Conservation (phyloP, 1,284 basidiomycete genomes). For the Fomes fomentarius region DNA sequence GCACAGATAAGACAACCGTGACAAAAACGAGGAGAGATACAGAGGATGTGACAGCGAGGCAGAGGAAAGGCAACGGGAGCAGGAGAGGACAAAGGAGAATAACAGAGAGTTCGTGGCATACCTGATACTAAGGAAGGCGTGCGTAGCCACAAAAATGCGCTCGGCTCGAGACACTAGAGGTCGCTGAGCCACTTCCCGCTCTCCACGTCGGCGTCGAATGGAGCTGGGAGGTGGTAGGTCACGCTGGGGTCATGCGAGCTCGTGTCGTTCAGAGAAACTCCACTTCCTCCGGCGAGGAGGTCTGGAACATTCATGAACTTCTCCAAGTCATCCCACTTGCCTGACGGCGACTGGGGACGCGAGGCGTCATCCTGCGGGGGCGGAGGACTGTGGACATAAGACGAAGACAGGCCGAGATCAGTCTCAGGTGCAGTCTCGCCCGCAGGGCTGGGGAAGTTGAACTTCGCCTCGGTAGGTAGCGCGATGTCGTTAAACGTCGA, state of each 20-base stretch:
- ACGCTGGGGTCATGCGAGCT: background rate
- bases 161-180: too few relatives aligned
- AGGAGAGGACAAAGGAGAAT: background rate
- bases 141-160: too few relatives aligned
- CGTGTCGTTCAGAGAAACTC: background rate
- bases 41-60: background rate
- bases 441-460: slow-evolving; percentile 4
- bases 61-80: background rate
- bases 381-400: background rate
- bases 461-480: slow-evolving; percentile 10
- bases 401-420: slow-evolving; percentile 6
- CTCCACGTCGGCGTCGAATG: slow-evolving; percentile 6
- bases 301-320: slow-evolving; percentile 2
- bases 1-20: background rate
- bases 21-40: slow-evolving; percentile 1
- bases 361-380: background rate
- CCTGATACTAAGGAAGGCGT: slow-evolving; percentile 4
- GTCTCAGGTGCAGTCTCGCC: slow-evolving; percentile 2
- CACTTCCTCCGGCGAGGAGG: background rate
- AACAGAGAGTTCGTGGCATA: slow-evolving; percentile 3
- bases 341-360: background rate
- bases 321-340: background rate
- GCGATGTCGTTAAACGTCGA: slow-evolving; percentile 18
- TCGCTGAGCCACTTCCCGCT: background rate
- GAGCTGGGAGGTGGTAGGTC: slow-evolving; percentile 1